A percentile compares a stretch with the other conserved stretches of the same genome.
phyloP scores from a whole-genome alignment of 208 protist genomes.

The Angomonas ambiguus region DNA sequence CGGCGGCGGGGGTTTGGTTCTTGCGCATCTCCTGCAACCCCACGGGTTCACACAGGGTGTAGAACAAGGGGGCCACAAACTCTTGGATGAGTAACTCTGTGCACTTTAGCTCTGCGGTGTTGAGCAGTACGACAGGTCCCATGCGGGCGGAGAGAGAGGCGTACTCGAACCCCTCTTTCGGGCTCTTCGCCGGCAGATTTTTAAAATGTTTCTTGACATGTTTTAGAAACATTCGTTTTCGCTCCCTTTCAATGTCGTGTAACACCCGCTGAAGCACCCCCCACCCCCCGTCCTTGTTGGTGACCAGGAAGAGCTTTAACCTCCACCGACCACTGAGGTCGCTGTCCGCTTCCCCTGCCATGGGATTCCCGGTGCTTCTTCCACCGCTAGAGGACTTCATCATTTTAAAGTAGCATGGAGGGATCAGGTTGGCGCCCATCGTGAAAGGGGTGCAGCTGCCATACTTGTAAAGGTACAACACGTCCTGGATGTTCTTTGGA shows the following conservation, averaged over 20 bases:
- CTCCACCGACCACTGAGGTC: not conserved
- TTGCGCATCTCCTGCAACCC: not conserved
- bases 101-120: not conserved
- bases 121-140: not conserved
- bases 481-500: not conserved
- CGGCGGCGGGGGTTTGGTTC: not conserved
- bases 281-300: constrained; percentile 3
- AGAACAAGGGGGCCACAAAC: constrained; percentile 1
- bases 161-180: not conserved
- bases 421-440: constrained; percentile 1
- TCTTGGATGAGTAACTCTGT: not conserved
- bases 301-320: constrained; percentile 2
- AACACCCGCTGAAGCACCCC: not conserved
- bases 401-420: not conserved
- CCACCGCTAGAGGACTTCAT: not conserved
- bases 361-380: not conserved
- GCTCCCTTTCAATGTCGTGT: constrained; percentile 1
- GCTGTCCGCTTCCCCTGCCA: not conserved
- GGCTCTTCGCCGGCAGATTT: not conserved
- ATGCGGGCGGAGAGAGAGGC: not conserved
- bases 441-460: not conserved
- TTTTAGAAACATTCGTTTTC: constrained; percentile 2
- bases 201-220: not conserved
- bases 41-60: not conserved
- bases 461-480: not conserved